Conservation (phyloP, 1,284 basidiomycete species). For the Trametes pubescens region DNA sequence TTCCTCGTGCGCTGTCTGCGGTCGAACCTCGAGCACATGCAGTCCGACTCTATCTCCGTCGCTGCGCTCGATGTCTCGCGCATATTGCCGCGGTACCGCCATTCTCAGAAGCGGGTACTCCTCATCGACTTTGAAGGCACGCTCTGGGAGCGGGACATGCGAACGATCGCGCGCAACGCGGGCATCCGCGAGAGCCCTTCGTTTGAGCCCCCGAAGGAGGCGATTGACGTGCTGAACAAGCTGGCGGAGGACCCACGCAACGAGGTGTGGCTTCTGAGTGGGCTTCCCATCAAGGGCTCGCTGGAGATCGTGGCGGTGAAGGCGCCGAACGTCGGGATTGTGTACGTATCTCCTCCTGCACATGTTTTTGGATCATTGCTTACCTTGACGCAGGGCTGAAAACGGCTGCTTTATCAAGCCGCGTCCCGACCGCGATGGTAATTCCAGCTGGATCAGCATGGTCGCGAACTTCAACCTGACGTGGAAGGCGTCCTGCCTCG, state of each 20-base stretch:
- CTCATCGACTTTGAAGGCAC: slow-evolving; percentile 86
- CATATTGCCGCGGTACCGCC: slow-evolving; percentile 67
- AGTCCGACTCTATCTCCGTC: slow-evolving; percentile 47
- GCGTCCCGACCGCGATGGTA: slow-evolving; percentile 46
- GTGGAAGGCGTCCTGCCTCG: slow-evolving; percentile 82
- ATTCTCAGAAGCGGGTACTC: slow-evolving; percentile 70
- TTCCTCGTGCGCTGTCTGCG: slow-evolving; percentile 81
- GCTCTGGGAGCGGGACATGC: slow-evolving; percentile 68
- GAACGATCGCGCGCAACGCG: slow-evolving; percentile 46
- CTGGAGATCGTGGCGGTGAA: slow-evolving; percentile 68
- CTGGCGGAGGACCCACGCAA: slow-evolving; percentile 73
- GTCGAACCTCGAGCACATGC: slow-evolving; percentile 71
- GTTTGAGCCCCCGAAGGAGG: slow-evolving; percentile 61
- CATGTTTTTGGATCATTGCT: background rate
- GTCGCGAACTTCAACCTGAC: slow-evolving; percentile 80
- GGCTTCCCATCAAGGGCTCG: slow-evolving; percentile 67
- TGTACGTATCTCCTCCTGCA: slow-evolving; percentile 53
- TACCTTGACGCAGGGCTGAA: slow-evolving; percentile 65
- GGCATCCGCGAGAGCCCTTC: slow-evolving; percentile 29
- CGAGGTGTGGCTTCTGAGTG: slow-evolving; percentile 86
- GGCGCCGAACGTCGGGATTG: slow-evolving; percentile 78
- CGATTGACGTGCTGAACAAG: slow-evolving; percentile 64
- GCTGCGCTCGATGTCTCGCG: slow-evolving; percentile 59
- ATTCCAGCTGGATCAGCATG: slow-evolving; percentile 76
- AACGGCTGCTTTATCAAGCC: slow-evolving; percentile 88